Evolutionary conservation across 176 grass and related monocot genomes (phyloP), one percentile per base, ranked within the genome.

Genomic region (Eleusine indica): DNA sequence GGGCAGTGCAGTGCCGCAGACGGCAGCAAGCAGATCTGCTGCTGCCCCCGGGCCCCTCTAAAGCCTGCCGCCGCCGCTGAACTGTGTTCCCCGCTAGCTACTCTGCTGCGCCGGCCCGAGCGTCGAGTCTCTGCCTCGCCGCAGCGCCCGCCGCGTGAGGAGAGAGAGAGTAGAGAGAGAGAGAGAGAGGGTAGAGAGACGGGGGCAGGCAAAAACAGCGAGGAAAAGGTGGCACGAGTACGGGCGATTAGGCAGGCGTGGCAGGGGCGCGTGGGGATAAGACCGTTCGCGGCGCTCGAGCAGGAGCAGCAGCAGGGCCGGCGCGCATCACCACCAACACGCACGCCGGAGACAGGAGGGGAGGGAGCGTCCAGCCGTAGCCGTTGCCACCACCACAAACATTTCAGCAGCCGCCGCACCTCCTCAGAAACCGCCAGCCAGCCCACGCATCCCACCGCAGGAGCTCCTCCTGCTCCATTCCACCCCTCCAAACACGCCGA

Each of bases 51-150:
- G 66, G 53, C 67, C 67, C 56, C 56, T 30, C 68, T 73, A 54
- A 66, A 73, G 68, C 76, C 68, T 86, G 76, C 44, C 56, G 66
- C 76, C 76, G 75, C 83, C 42, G 74, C 74, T 85, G 74, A 47
- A 47, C 44, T 47, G 44, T 47, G 44, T 70, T 67, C 47, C 51
- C 48, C 74, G 63, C 35, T 68, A 42, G 62, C 72, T 51, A 9
- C 70, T 6, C 72, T 51, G 9, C 70, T 6, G 9, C 13, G 6
- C 38, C 40, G 43, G 41, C 70, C 14, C 30, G n/a, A 75, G 11
- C 52, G 19, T 14, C 58, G 41, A 35, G 75, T 74, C 61, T 51
- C 83, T 71, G 74, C 62, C 22, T 52, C 41, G 2, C 72, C 32
- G 32, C 32, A 35, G 32, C 32, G 32, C 32, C 32, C 32, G 32